phyloP scores from a whole-genome alignment of 495 filamentous ascomycete genomes.

The Penicillium soppii region DNA sequence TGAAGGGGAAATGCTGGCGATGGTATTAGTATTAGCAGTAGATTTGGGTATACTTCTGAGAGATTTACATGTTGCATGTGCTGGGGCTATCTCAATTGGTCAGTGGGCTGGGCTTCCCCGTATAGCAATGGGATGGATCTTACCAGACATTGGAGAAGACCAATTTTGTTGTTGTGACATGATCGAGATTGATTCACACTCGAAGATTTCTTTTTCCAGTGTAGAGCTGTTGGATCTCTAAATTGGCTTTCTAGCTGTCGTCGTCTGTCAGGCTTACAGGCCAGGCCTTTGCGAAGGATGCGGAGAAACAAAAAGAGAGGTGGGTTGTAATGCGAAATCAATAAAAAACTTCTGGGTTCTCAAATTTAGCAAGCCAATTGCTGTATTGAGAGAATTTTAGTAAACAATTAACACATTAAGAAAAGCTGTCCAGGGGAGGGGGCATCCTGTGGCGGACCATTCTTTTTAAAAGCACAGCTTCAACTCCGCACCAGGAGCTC shows the following conservation, averaged over 20 bases:
- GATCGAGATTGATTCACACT: not conserved
- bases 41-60: not conserved
- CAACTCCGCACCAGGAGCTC: slow-evolving; percentile 8
- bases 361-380: too few species aligned
- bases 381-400: too few species aligned
- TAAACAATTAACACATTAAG: not conserved
- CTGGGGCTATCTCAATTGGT: slow-evolving; percentile 11
- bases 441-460: not conserved
- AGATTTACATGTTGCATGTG: slow-evolving; percentile 26
- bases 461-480: slow-evolving; percentile 1
- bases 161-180: slow-evolving; percentile 18
- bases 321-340: too few species aligned
- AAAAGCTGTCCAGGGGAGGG: not conserved
- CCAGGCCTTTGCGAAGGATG: too few species aligned
- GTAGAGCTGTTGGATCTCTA: too few species aligned
- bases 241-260: too few species aligned
- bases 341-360: too few species aligned
- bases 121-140: not conserved
- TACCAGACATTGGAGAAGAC: slow-evolving; percentile 24
- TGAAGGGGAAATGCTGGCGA: slow-evolving; percentile 14
- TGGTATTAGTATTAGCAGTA: not conserved
- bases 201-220: too few species aligned
- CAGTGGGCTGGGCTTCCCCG: too few species aligned
- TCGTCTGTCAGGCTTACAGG: too few species aligned
- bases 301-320: too few species aligned